Base-by-base conservation (phyloP, 129 eudicot genomes). In the Tanacetum coccineum region DNA sequence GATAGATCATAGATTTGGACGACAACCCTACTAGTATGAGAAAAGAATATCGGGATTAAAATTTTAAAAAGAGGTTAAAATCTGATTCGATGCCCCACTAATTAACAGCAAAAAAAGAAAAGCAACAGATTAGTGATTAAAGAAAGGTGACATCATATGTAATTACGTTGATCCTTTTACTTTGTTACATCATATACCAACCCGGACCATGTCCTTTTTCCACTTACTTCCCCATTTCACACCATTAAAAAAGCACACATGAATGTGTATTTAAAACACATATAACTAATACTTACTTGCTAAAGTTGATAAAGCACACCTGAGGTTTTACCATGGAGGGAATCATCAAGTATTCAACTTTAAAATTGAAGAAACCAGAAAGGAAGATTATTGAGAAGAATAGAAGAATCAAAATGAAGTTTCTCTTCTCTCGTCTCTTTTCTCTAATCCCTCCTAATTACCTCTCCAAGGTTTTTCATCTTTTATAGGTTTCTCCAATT, bases 351-450 rank as follows among this genome's bases (percentile, higher is more conserved):
- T 13, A 19, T 28, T 68, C 73, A 39, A 13, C 32, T 17, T 6
- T 28, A 53, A 71, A 9, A 11, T 19, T 58, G 19, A 49, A 58
- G 73, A 74, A 74, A 66, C 79, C 62, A 14, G 95, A 84, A 57
- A 71, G 97, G 25, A 86, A 78, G 58, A 58, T 68, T 28, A 32
- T 79, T 0, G 97, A 86, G 72, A 90, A 84, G 74, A 86, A 79
- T 46, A 73, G 95, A 47, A 86, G 97, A 52, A 80, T 82, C 51
- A 76, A 80, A 0, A 77, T 86, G 97, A 90, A 86, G 79, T 56
- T 44, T 58, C 95, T 90, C 20, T 80, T 72, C 68, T 53, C 81
- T 49, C 45, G 54, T 6, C 95, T 90, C 55, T 45, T 49, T 22
- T 84, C 95, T 47, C 87, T 90, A 48, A 66, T 90, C 61, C 95